Percentiles rank a stretch among this genome's conserved stretches.
These are phyloP conservation scores for Stereum hirsutum DNA, from an alignment of 1,284 basidiomycete genomes.

Conservation along the genomic window DNA sequence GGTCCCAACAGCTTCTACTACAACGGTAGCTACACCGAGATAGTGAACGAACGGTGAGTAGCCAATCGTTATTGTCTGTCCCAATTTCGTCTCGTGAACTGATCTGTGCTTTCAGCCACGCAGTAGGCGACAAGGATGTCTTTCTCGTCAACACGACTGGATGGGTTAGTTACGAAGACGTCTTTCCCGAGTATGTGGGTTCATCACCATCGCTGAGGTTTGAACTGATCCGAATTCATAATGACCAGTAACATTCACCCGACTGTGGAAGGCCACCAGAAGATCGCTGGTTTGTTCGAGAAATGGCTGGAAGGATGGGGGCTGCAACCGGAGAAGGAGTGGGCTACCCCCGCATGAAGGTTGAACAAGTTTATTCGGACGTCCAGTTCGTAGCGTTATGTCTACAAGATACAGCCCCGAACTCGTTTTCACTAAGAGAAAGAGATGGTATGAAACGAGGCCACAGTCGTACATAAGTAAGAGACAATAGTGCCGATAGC, in stretches of 20 bases:
- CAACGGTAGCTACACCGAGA: slow-evolving; percentile 33
- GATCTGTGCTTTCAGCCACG: slow-evolving; percentile 16
- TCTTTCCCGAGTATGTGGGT: slow-evolving; percentile 35
- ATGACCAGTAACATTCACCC: slow-evolving; percentile 40
- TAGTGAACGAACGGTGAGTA: slow-evolving; percentile 32
- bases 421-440: no score
- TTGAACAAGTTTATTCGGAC: no score
- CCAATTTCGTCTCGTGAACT: no score
- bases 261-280: slow-evolving; percentile 34
- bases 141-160: slow-evolving; percentile 50
- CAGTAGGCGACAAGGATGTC: slow-evolving; percentile 35
- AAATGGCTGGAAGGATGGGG: slow-evolving; percentile 36
- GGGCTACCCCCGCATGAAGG: slow-evolving; percentile 16
- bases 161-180: slow-evolving; percentile 43
- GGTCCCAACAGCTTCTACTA: slow-evolving; percentile 40
- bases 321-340: slow-evolving; percentile 21
- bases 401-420: no score
- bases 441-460: no score
- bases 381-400: no score
- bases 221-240: background rate
- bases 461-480: no score
- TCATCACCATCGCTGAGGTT: background rate
- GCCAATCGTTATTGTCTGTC: background rate
- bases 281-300: slow-evolving; percentile 37
- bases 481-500: no score